phyloP scores from a whole-genome alignment of 768 basidiomycete species.

The Infundibulicybe gibba region DNA sequence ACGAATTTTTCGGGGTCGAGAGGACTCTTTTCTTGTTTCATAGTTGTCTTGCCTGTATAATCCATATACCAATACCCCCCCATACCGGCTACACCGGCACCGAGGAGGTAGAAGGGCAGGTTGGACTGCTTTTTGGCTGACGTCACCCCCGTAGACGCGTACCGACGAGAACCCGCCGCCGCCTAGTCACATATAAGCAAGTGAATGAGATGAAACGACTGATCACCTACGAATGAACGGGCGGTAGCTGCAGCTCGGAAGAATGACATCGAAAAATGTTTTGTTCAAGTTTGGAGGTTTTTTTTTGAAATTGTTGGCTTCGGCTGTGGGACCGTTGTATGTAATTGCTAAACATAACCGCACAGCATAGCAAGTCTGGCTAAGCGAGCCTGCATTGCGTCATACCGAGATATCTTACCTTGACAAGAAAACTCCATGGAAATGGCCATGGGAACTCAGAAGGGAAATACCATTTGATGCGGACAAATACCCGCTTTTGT shows the following conservation, averaged over 20 bases:
- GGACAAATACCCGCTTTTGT: no score
- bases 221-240: slow-evolving; percentile 36
- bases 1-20: slow-evolving; percentile 73
- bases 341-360: no score
- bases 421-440: background rate
- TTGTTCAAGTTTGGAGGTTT: background rate
- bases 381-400: slow-evolving; percentile 9
- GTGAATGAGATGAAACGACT: background rate
- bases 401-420: slow-evolving; percentile 10
- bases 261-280: slow-evolving; percentile 37
- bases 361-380: no score
- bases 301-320: no score
- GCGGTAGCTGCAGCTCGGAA: slow-evolving; percentile 31
- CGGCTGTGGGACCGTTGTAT: no score
- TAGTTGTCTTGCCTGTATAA: slow-evolving; percentile 13
- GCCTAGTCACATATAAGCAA: slow-evolving; percentile 18
- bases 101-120: slow-evolving; percentile 43
- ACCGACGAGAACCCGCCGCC: slow-evolving; percentile 36
- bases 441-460: background rate
- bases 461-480: no score
- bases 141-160: slow-evolving; percentile 40
- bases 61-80: slow-evolving; percentile 52
- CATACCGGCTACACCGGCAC: slow-evolving; percentile 39
- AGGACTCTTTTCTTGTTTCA: slow-evolving; percentile 57
- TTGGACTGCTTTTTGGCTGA: slow-evolving; percentile 45